Evolutionary conservation across 2,329 filamentous ascomycete genomes (phyloP).

Genomic region (Claviceps sp.): DNA sequence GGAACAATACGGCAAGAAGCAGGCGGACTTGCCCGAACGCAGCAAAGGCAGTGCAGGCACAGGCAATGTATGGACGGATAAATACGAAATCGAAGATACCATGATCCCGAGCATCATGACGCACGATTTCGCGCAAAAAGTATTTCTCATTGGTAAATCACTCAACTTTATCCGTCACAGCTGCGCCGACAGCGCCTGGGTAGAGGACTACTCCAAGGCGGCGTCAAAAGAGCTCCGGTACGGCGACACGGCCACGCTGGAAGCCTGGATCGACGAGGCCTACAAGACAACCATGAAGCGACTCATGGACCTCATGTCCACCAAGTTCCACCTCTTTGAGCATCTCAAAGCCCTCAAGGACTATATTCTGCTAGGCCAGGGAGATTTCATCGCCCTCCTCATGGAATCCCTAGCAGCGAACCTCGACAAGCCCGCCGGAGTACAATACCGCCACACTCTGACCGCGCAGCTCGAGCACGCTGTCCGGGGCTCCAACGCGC

Average conservation of each 20-base stretch:
- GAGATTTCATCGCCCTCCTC: slow-evolving; percentile 90
- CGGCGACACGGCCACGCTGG: slow-evolving; percentile 81
- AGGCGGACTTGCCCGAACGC: slow-evolving; percentile 33
- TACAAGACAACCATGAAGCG: slow-evolving; percentile 98
- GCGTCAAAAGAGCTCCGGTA: slow-evolving; percentile 87
- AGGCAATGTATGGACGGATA: slow-evolving; percentile 95
- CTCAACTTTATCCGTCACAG: slow-evolving; percentile 96
- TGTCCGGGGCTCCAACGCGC: slow-evolving; percentile 91
- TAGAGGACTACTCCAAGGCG: slow-evolving; percentile 85
- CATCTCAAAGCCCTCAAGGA: slow-evolving; percentile 86
- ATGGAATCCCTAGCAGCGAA: slow-evolving; percentile 95
- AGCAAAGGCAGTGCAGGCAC: slow-evolving; percentile 35
- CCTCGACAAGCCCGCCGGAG: slow-evolving; percentile 87
- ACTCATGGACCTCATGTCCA: slow-evolving; percentile 82
- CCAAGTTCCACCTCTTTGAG: slow-evolving; percentile 88
- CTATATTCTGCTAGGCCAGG: slow-evolving; percentile 86
- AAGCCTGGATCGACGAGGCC: slow-evolving; percentile 88
- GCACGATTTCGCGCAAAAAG: slow-evolving; percentile 84
- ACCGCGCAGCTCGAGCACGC: slow-evolving; percentile 97
- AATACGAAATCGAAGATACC: slow-evolving; percentile 71
- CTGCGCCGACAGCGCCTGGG: slow-evolving; percentile 88
- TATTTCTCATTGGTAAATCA: slow-evolving; percentile 94
- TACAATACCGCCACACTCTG: slow-evolving; percentile 89
- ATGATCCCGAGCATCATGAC: slow-evolving; percentile 94
- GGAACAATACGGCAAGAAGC: slow-evolving; percentile 48